Evolutionary conservation across 371 early-diverging fungal genomes (phyloP).

Genomic region (Polyrhizophydium stewartii): DNA sequence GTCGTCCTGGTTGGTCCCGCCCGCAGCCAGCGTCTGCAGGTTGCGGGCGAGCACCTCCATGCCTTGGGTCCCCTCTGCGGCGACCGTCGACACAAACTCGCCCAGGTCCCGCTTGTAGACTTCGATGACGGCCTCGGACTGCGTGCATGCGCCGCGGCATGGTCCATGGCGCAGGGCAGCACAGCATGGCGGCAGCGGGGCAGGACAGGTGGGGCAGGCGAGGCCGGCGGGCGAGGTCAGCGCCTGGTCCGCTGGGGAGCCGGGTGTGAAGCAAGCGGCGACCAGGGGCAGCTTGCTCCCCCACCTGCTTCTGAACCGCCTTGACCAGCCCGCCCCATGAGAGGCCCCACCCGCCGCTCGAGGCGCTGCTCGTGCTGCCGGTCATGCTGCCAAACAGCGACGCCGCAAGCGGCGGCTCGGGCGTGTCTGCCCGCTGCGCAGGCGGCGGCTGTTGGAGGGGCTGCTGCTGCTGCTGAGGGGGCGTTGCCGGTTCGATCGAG

Average conservation of each 20-base stretch:
- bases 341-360: conserved; percentile 14
- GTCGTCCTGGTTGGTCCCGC: neutral
- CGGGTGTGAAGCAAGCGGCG: too few species aligned
- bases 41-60: conserved; percentile 12
- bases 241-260: too few species aligned
- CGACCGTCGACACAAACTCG: conserved; percentile 32
- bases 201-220: too few species aligned
- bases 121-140: conserved; percentile 28
- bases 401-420: neutral
- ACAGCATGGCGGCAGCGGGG: too few species aligned
- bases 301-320: conserved; percentile 37
- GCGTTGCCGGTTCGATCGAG: too few species aligned
- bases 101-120: conserved; percentile 34
- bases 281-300: neutral
- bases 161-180: too few species aligned
- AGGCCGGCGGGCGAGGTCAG: too few species aligned
- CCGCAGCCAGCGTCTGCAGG: neutral
- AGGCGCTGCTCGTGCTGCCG: neutral
- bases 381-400: too few species aligned
- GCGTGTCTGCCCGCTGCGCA: neutral
- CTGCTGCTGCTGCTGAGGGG: too few species aligned
- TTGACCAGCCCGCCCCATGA: conserved; percentile 34
- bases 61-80: conserved; percentile 13
- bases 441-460: neutral
- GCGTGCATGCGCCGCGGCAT: neutral